phyloP scores from a whole-genome alignment of 2,329 filamentous ascomycete genomes.

The Cercospora citrullina region DNA sequence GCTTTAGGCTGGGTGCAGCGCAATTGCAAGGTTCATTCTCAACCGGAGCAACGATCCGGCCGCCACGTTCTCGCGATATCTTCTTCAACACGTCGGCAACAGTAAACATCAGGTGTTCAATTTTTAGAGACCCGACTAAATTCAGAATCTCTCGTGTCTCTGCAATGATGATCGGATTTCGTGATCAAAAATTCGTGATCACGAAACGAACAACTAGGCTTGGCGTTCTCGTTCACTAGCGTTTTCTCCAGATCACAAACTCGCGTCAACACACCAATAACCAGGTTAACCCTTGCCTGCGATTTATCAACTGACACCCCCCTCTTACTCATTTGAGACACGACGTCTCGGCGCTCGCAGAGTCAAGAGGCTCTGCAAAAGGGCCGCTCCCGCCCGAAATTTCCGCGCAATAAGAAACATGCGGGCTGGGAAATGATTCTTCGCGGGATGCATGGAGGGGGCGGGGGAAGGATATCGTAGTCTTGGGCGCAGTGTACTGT shows the following conservation, averaged over 20 bases:
- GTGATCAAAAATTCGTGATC: neutral
- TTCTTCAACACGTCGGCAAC: neutral
- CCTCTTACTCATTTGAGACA: neutral
- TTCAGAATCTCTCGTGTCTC: neutral
- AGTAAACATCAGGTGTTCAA: neutral
- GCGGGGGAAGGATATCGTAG: neutral
- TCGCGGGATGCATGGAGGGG: neutral
- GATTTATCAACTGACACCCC: no score
- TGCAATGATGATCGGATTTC: neutral
- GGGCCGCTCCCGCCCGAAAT: slow-evolving; percentile 1
- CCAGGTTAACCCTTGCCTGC: neutral
- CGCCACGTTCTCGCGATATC: neutral
- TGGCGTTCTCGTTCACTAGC: neutral
- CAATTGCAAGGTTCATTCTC: neutral
- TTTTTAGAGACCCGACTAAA: neutral
- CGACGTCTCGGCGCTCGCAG: neutral
- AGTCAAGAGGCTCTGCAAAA: neutral
- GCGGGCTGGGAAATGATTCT: neutral
- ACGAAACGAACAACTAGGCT: neutral
- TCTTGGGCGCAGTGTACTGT: neutral
- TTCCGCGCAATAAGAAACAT: neutral
- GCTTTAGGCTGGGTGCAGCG: neutral
- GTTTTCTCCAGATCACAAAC: neutral
- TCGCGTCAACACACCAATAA: neutral
- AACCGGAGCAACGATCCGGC: neutral